Conservation (phyloP, 139 green algal species). For the Chlamydomonas sphaeroides region DNA sequence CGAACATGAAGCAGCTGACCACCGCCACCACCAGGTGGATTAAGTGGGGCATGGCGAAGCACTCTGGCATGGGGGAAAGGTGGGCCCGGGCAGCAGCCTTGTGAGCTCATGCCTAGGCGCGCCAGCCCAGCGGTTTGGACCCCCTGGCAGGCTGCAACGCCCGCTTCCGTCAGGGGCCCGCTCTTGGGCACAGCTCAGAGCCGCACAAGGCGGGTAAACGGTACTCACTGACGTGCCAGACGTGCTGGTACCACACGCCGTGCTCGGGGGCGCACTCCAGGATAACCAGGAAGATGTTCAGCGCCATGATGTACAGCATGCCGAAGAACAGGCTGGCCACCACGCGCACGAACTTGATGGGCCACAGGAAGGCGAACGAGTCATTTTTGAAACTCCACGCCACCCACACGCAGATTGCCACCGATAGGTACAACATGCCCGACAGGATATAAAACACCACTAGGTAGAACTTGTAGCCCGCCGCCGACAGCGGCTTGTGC, state of each 20-base stretch:
- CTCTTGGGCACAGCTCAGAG: too few relatives aligned
- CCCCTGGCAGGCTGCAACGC: too few relatives aligned
- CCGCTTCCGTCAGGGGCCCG: too few relatives aligned
- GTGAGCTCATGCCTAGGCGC: too few relatives aligned
- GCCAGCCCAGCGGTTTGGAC: too few relatives aligned
- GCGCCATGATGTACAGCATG: slow-evolving; percentile 61
- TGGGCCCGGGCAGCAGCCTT: too few relatives aligned
- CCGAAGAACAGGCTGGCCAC: slow-evolving; percentile 63
- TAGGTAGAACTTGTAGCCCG: slow-evolving; percentile 57
- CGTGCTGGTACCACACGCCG: slow-evolving; percentile 45
- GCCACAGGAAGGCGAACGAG: slow-evolving; percentile 64
- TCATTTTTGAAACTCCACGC: slow-evolving; percentile 65
- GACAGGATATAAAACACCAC: slow-evolving; percentile 60
- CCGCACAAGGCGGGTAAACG: too few relatives aligned
- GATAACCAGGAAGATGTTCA: slow-evolving; percentile 62
- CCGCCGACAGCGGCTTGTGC: slow-evolving; percentile 39
- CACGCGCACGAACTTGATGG: slow-evolving; percentile 66
- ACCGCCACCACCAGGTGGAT: slow-evolving; percentile 49
- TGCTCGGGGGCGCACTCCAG: slow-evolving; percentile 36
- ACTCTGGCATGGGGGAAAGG: slow-evolving; percentile 39
- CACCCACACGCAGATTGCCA: slow-evolving; percentile 63
- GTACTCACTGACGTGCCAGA: slow-evolving; percentile 43
- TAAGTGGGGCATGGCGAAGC: slow-evolving; percentile 45
- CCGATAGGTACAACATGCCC: slow-evolving; percentile 47
- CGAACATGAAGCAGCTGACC: slow-evolving; percentile 44